Base-by-base conservation (phyloP, 768 basidiomycete genomes). In the Tubosaeta sp. region DNA sequence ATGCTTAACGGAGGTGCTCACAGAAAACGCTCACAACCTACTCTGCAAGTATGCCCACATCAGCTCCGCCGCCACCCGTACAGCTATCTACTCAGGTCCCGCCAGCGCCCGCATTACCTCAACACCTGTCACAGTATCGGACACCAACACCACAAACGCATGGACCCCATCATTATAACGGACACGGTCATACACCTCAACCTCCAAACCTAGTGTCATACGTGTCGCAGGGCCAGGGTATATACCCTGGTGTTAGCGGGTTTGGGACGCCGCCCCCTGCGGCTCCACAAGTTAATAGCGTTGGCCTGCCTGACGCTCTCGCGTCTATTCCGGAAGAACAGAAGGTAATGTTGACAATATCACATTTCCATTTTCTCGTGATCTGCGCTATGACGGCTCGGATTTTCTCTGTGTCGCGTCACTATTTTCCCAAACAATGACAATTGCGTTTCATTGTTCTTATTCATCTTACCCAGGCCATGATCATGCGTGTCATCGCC, bases 401-500 rank as follows among this genome's bases (percentile, higher is more conserved):
- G 24, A 40, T 29, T 36, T 45, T 35, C 21, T 40, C 14, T 39
- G 27, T 24, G 24, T 51, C 21, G 12, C 34, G 5, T 47, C 27
- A 13, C 41, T 21, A 42, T 24, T 38, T 49, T 46, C 7, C 30
- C 25, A 34, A 39, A 44, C 40, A 46, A 43, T 50, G 18, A 39
- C 42, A 39, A 16, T 51, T 16, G 13, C 35, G 29, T 50, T 49
- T 19, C n/a, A 44, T 32, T 13, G 11, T 57, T 54, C 58, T 59
- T 53, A 65, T 36, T 11, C 40, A 18, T 18, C n/a, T 24, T 44
- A 30, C 52, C 12, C 53, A 85, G 86, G 79, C 79, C 34, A 81
- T 91, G 69, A 82, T 94, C 32, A 76, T 88, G 71, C 84, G 84
- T 47, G 85, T 94, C 3, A 61, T 94, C 49, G 73, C 80, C 31